Evolutionary conservation across 192 early-diverging fungal species (phyloP), one percentile per base, ranked within the genome.

Genomic region (Podila epigama): DNA sequence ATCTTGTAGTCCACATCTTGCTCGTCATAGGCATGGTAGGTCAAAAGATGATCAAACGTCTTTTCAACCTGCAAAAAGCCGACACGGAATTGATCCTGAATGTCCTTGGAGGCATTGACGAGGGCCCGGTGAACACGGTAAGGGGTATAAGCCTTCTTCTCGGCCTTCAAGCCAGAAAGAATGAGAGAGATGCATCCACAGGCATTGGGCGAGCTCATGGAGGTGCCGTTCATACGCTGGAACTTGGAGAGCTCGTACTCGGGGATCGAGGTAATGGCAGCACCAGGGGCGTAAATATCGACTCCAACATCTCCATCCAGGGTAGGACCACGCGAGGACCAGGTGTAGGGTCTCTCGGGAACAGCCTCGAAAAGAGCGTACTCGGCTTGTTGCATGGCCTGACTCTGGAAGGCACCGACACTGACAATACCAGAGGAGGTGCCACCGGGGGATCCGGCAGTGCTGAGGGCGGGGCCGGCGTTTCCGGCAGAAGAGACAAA

Each of bases 401-500:
- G 84, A 48, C 89, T 92, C 13, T 94, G 92, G 63, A 93, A 95
- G 0, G 97, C 97, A 22, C 97, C 97, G 15, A 98, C 97, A 18
- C 92, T 88, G 36, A 99, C 91, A n/a, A 98, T 75, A 56, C 82
- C 87, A 35, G 87, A 79, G 6, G 84, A 84, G 48, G 88, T 91
- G 58, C 91, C 91, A 53, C 92, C 94, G 1, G 97, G 97, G 4
- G 95, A 86, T 35, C 94, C 92, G 25, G 89, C 85, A 1, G 96
- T 95, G 25, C 90, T 88, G 60, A 96, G 83, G 22, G 90, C 93
- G 3, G 97, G 96, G 11, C 97, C 97, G 51, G 90, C 91, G 70
- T 99, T 99, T 56, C 97, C 96, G 0, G 94, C 95, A 42, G 91
- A 91, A 28, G 91, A 84, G 13, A 97, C 91, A 83, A 99, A 93